phyloP scores from a whole-genome alignment of 257 asterid genomes.

The Fraxinus quadrangulata region DNA sequence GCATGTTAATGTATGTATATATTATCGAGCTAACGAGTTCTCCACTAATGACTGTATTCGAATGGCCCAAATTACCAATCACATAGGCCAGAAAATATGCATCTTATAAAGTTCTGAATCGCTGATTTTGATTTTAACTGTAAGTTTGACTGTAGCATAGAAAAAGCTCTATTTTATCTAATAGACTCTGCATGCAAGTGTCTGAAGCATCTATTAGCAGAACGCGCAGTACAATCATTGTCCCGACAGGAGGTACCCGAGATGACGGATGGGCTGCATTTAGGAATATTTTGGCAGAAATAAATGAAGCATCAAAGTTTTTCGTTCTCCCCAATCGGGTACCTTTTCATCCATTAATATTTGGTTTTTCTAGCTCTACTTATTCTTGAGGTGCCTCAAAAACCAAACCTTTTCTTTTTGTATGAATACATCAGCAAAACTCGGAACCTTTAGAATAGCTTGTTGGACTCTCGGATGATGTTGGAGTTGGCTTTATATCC shows the following conservation, averaged over 20 bases:
- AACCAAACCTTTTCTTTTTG: conserved; percentile 32
- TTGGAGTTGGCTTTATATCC: conserved; percentile 97
- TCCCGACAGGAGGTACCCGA: conserved; percentile 86
- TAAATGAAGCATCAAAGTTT: conserved; percentile 83
- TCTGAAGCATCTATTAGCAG: conserved; percentile 98
- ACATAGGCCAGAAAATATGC: background rate
- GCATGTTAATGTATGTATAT: background rate
- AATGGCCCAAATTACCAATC: background rate
- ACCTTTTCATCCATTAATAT: conserved; percentile 9
- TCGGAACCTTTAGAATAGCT: conserved; percentile 70
- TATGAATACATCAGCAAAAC: conserved; percentile 50
- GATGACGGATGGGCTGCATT: conserved; percentile 98
- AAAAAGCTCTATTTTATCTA: conserved; percentile 21
- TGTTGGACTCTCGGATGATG: conserved; percentile 94
- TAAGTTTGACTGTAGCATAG: background rate
- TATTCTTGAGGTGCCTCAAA: conserved; percentile 22
- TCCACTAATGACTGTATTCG: background rate
- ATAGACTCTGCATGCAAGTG: conserved; percentile 52
- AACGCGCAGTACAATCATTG: conserved; percentile 95
- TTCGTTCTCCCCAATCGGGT: conserved; percentile 76
- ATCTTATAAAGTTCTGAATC: background rate
- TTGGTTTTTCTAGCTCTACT: conserved; percentile 5
- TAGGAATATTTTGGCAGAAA: conserved; percentile 86
- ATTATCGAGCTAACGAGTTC: background rate
- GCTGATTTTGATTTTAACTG: background rate